Conservation (phyloP, 2,329 filamentous ascomycete species). For the Colletotrichum gigasporum region DNA sequence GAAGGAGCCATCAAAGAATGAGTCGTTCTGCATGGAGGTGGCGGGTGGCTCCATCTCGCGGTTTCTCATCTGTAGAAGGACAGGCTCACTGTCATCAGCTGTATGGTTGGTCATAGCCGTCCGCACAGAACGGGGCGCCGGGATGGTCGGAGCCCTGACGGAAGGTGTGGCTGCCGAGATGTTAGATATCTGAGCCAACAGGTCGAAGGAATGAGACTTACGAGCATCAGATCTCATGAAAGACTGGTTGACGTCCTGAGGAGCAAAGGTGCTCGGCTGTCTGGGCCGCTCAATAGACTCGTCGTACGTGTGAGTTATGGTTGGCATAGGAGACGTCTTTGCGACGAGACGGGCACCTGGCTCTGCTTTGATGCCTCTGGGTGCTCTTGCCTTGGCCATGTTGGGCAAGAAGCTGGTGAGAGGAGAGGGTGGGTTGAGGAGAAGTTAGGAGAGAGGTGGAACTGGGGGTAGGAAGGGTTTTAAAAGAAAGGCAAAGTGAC, state of each 20-base stretch:
- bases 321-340: neutral
- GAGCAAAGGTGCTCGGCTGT: neutral
- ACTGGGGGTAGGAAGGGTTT: neutral
- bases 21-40: conserved; percentile 43
- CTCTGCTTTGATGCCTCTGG: conserved; percentile 21
- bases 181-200: neutral
- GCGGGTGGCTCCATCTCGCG: conserved; percentile 35
- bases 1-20: conserved; percentile 51
- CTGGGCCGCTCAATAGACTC: neutral
- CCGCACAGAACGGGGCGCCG: neutral
- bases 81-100: conserved; percentile 44
- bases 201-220: conserved; percentile 36
- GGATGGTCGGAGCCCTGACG: conserved; percentile 35
- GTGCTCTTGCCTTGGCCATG: conserved; percentile 24
- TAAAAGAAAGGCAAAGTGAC: neutral
- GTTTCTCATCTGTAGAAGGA: conserved; percentile 48
- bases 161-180: conserved; percentile 46
- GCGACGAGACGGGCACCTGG: neutral
- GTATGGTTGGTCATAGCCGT: conserved; percentile 22
- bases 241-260: conserved; percentile 6
- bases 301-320: conserved; percentile 15
- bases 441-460: neutral
- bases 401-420: conserved; percentile 1
- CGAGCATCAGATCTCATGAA: conserved; percentile 49
- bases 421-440: neutral